Base-by-base conservation (phyloP, 176 grass and related monocot genomes). In the Oryza rufipogon region DNA sequence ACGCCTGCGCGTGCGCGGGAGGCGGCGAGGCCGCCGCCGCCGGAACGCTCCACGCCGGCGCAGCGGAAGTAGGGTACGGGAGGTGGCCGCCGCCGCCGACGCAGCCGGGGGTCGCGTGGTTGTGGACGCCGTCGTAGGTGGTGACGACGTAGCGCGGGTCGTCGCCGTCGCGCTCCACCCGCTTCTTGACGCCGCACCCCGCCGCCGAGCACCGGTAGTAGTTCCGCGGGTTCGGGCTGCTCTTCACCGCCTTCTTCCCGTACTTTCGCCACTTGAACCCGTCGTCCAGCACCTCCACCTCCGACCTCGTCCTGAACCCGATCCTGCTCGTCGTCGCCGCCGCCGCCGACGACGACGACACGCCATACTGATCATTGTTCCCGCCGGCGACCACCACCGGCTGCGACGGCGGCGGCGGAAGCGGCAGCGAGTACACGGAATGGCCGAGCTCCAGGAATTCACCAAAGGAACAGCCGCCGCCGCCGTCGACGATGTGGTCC, bases 211-310 rank as follows among this genome's bases (percentile, higher is more conserved):
- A 99, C 4, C 89, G 87, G 81, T 89, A 99, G 74, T 99, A 99
- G 79, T 99, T 99, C 75, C 97, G 87, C 63, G 92, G 97, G 83
- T 99, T 99, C 14, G 97, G 97, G 87, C 91, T 99, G 86, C 88
- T 92, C 91, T 99, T 99, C 14, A 99, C 91, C 33, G 81, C 86
- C 81, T 99, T 99, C 79, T 99, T 99, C 64, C 97, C 97, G 70
- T 99, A 99, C 88, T 99, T 99, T 80, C 97, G 82, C 97, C 97
- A 99, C 87, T 91, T 94, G 91, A 92, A 99, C 20, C 97, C 97
- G 56, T 99, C 97, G 81, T 99, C 97, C 54, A 96, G 71, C 19
- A 94, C 76, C 46, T 99, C 97, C 69, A 96, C 78, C 54, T 89
- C 93, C n/a, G 93, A 94, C 87, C 91, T 71, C 17, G 87, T 99